Base-by-base conservation (phyloP, 192 early-diverging fungal genomes). In the Entomortierella chlamydospora region DNA sequence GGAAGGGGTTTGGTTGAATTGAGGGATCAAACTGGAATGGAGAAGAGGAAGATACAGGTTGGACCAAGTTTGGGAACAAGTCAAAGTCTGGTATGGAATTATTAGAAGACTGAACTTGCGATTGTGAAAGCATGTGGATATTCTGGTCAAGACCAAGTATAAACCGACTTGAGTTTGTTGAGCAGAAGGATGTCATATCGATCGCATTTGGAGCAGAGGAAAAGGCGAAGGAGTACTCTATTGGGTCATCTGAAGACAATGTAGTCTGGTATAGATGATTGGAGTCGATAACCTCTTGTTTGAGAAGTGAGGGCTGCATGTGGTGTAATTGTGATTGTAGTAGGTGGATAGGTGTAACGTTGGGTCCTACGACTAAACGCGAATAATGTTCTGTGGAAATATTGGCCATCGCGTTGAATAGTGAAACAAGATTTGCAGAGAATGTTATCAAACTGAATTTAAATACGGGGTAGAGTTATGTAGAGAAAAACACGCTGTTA, bases 201-300 rank as follows among this genome's bases (percentile, higher is more conserved):
- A n/a, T n/a, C n/a, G n/a, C n/a, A n/a, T n/a, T n/a, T n/a, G n/a
- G n/a, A n/a, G n/a, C n/a, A n/a, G 15, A 11, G 29, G 56, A 7
- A 15, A 25, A 59, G 34, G 57, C 9, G 39, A 43, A 59, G 1
- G 33, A 43, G 39, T 39, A 59, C 9, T 22, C 34, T 4, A 37
- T 37, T 29, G 56, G 13, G 4, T 33, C 57, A 4, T 15, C 22
- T 42, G 57, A 12, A 12, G 55, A 30, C 15, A 23, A 50, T 28
- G 55, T 33, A 4, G 57, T 59, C 37, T 59, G 57, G 39, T 59
- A 59, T n/a, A 59, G 39, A 59, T 59, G 57, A 39, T 23, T 59
- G 1, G 57, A 57, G 31, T 13, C n/a, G 31, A 22, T 12, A 10
- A 20, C 30, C 30, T 30, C 34, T 37, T 37, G 34, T 37, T 37